A percentile compares a stretch with the other conserved stretches of the same genome.
phyloP scores from a whole-genome alignment of 2,329 filamentous ascomycete genomes.

The Periconia sp. region DNA sequence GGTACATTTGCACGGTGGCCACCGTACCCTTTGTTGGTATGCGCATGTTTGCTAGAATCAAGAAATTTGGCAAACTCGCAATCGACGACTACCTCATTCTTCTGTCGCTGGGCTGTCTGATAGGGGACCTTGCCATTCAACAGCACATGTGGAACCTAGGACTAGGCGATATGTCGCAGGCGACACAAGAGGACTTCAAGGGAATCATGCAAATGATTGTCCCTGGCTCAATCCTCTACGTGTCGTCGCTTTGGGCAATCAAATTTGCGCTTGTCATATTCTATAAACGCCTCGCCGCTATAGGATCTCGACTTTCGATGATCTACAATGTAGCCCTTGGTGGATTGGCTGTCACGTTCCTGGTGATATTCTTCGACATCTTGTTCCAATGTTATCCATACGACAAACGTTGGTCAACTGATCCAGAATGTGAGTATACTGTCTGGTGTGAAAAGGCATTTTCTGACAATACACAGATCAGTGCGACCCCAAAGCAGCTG shows the following conservation, averaged over 20 bases:
- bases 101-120: constrained; percentile 32
- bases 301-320: constrained; percentile 38
- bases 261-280: constrained; percentile 47
- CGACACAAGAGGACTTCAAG: constrained; percentile 20
- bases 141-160: constrained; percentile 40
- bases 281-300: constrained; percentile 45
- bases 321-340: constrained; percentile 43
- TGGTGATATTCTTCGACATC: constrained; percentile 44
- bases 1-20: constrained; percentile 38
- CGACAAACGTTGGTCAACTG: constrained; percentile 24
- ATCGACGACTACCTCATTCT: constrained; percentile 37
- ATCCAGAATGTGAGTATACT: constrained; percentile 17
- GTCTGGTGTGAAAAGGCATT: not conserved
- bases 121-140: constrained; percentile 36
- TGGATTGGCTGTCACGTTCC: constrained; percentile 32
- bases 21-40: constrained; percentile 29
- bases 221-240: constrained; percentile 46
- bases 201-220: constrained; percentile 41
- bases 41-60: constrained; percentile 31
- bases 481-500: constrained; percentile 18
- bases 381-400: constrained; percentile 45
- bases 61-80: constrained; percentile 26
- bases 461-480: constrained; percentile 18
- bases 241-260: constrained; percentile 46
- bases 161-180: constrained; percentile 19